These are phyloP conservation scores for Oryza punctata DNA, from an alignment of 176 grass and related monocot species.

Conservation along the genomic window DNA sequence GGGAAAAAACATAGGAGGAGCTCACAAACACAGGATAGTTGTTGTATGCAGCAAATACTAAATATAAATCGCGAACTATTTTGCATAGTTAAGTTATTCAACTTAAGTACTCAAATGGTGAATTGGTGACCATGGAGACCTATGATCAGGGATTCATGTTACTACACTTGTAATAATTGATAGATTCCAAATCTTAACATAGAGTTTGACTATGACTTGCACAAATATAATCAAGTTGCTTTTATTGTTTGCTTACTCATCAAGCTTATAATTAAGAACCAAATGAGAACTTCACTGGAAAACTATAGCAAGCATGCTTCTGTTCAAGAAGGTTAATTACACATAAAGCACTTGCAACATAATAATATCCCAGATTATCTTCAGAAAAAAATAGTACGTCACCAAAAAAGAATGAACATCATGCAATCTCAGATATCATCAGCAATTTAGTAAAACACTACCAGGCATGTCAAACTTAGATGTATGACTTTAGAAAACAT, in stretches of 20 bases:
- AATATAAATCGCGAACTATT: neutral
- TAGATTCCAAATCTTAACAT: neutral
- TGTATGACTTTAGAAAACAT: neutral
- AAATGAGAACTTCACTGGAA: neutral
- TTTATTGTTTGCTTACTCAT: neutral
- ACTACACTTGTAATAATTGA: neutral
- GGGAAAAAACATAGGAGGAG: neutral
- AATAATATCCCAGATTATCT: neutral
- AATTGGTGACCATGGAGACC: too few species aligned
- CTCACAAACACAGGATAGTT: neutral
- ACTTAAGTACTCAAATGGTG: too few species aligned
- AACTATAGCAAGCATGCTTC: conserved; percentile 16
- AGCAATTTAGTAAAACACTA: neutral
- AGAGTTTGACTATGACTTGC: neutral
- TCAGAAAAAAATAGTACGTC: neutral
- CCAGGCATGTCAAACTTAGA: neutral
- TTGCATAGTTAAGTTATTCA: too few species aligned
- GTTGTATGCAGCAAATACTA: neutral
- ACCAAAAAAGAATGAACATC: neutral
- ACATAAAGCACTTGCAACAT: conserved; percentile 11
- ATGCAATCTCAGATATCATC: conserved; percentile 10
- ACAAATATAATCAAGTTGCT: neutral
- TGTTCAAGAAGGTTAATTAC: neutral
- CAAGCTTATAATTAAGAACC: conserved; percentile 17
- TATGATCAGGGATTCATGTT: neutral